Percentiles rank a stretch among this genome's conserved stretches.
Conservation (phyloP, 2,329 filamentous ascomycete genomes). For the Stachybotrys chartarum region DNA sequence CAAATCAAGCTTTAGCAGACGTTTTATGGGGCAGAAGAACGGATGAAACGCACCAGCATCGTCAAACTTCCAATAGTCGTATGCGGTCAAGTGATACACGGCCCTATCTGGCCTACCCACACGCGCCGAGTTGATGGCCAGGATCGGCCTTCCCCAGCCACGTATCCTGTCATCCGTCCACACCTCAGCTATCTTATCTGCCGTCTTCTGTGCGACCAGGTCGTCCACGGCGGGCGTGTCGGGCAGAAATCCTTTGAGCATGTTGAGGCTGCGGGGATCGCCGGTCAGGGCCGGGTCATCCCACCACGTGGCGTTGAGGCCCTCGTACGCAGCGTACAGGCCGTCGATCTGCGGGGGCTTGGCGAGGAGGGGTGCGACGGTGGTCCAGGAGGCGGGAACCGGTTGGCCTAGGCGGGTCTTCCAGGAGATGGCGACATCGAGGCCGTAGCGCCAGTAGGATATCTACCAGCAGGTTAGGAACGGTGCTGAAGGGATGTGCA, state of each 20-base stretch:
- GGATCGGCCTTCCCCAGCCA: slow-evolving; percentile 38
- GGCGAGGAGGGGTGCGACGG: slow-evolving; percentile 44
- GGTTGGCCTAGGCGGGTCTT: slow-evolving; percentile 36
- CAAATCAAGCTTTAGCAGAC: neutral
- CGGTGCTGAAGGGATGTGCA: neutral
- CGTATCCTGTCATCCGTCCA: slow-evolving; percentile 35
- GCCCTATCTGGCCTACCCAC: slow-evolving; percentile 34
- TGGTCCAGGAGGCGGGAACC: slow-evolving; percentile 36
- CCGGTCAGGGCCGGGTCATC: slow-evolving; percentile 23
- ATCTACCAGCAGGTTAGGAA: slow-evolving; percentile 15
- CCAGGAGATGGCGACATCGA: slow-evolving; percentile 47
- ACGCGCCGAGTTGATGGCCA: slow-evolving; percentile 37
- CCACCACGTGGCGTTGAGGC: slow-evolving; percentile 37
- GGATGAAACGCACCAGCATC: slow-evolving; percentile 21
- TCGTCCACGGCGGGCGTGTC: slow-evolving; percentile 28
- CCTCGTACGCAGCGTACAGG: slow-evolving; percentile 49
- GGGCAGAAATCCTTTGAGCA: slow-evolving; percentile 36
- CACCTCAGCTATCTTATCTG: slow-evolving; percentile 27
- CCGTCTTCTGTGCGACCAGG: slow-evolving; percentile 25
- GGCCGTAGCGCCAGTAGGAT: slow-evolving; percentile 55
- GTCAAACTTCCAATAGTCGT: slow-evolving; percentile 33
- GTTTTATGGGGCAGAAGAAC: too few species aligned
- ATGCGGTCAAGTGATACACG: slow-evolving; percentile 31
- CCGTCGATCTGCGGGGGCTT: slow-evolving; percentile 40
- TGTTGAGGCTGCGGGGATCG: slow-evolving; percentile 38